These are phyloP conservation scores for Cruciata laevipes DNA, from an alignment of 257 asterid species.

Conservation along the genomic window DNA sequence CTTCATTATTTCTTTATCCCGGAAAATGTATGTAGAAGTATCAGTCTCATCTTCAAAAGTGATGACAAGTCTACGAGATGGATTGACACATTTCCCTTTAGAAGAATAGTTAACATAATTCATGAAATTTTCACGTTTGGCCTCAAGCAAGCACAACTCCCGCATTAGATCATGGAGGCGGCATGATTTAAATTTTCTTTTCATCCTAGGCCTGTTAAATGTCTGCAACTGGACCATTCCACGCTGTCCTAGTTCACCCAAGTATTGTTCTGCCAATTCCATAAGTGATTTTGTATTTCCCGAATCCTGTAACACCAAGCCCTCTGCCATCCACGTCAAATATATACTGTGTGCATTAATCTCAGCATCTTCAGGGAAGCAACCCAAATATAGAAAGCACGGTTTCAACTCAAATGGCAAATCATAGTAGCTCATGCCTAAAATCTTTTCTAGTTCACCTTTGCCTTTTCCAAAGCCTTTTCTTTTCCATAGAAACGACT, in stretches of 20 bases:
- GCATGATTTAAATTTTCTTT: not conserved
- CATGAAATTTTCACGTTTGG: not conserved
- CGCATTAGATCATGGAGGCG: conserved; percentile 2
- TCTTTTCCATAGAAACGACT: not conserved
- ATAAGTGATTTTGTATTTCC: not conserved
- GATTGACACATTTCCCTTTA: not conserved
- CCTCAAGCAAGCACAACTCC: not conserved
- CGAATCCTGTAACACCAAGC: not conserved
- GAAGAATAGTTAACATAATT: not conserved
- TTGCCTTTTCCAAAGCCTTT: not conserved
- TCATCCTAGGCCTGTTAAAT: not conserved
- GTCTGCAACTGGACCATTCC: conserved; percentile 5
- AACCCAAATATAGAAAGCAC: conserved; percentile 12
- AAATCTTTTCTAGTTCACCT: not conserved
- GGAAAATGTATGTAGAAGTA: not conserved
- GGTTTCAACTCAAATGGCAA: conserved; percentile 17
- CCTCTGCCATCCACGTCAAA: conserved; percentile 6
- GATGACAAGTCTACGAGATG: not conserved
- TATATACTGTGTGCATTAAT: not conserved
- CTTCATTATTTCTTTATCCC: not conserved
- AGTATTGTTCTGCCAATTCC: conserved; percentile 8
- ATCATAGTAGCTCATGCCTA: conserved; percentile 11
- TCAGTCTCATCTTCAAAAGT: not conserved
- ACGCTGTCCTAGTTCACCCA: conserved; percentile 3
- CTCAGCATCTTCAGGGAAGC: conserved; percentile 2